These are phyloP conservation scores for Coemansia asiatica DNA, from an alignment of 192 early-diverging fungal genomes.

Conservation along the genomic window DNA sequence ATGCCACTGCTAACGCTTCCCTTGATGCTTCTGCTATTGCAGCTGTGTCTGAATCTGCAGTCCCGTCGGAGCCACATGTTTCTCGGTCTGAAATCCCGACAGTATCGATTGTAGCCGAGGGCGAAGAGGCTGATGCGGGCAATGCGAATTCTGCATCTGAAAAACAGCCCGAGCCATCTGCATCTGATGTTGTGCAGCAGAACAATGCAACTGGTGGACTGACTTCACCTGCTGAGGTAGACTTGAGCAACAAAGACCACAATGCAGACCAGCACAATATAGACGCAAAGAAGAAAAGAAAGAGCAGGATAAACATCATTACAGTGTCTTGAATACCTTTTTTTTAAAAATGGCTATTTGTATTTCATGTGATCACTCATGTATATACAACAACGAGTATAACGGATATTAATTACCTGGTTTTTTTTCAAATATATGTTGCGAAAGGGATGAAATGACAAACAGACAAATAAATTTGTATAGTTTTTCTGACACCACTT, in stretches of 20 bases:
- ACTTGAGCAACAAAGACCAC: neutral
- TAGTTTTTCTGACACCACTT: neutral
- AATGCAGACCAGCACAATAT: slow-evolving; percentile 6
- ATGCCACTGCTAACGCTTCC: neutral
- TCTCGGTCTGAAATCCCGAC: neutral
- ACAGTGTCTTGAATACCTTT: slow-evolving; percentile 4
- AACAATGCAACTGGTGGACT: slow-evolving; percentile 10
- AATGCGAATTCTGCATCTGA: neutral
- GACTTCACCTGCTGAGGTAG: slow-evolving; percentile 2
- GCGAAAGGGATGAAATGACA: neutral
- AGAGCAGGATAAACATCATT: slow-evolving; percentile 13
- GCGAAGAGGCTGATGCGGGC: neutral
- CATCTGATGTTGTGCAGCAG: neutral
- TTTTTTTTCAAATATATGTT: neutral
- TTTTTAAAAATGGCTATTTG: neutral
- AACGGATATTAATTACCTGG: neutral
- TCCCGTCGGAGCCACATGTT: neutral
- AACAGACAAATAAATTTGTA: neutral
- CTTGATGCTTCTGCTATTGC: neutral
- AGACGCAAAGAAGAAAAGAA: slow-evolving; percentile 15
- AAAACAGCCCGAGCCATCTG: neutral
- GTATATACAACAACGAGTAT: neutral
- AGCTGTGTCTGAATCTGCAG: neutral
- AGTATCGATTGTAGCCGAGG: neutral
- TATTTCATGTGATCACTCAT: neutral